Base-by-base conservation (phyloP, 164 flowering plant species). In the Sedum album region DNA sequence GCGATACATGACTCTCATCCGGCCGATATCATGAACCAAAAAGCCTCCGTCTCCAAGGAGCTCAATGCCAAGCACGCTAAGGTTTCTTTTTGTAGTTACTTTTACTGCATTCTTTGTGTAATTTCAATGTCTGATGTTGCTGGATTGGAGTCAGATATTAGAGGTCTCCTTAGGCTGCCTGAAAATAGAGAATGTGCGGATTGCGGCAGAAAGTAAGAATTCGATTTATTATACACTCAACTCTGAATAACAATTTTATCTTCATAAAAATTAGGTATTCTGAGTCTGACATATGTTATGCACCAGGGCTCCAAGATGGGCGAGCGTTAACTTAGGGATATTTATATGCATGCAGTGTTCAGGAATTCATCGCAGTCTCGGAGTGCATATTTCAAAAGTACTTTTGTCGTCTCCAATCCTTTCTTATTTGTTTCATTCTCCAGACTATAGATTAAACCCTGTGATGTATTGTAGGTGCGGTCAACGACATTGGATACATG, bases 101-200 rank as follows among this genome's bases (percentile, higher is more conserved):
- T 31, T 17, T 13, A n/a, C 5, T 13, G 6, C 30, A 36, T 15
- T 63, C 11, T 6, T 15, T 18, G 38, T 61, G 17, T 4, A 18
- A 21, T 14, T 63, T 6, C 6, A 18, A 6, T 60, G 13, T 60
- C n/a, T 60, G 21, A 31, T 63, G 10, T 26, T 64, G 20, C 7
- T 10, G 23, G 31, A 14, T 25, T 35, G 41, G n/a, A 57, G 20
- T 71, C 85, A 90, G 93, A 80, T 91, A 70, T 69, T 91, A 68
- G 91, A 88, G 72, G 88, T 39, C 88, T 91, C 72, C 77, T 91
- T 20, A 85, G 77, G 76, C 77, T 87, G 11, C 85, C 90, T 28
- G 90, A 79, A 74, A 89, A 91, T 69, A 82, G 83, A 76, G 81
- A 80, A 71, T 89, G 97, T 71, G 95, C 95, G 15, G 97, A 91